These are phyloP conservation scores for Erythrobasidium yunnanense DNA, from an alignment of 768 basidiomycete genomes.

Conservation along the genomic window DNA sequence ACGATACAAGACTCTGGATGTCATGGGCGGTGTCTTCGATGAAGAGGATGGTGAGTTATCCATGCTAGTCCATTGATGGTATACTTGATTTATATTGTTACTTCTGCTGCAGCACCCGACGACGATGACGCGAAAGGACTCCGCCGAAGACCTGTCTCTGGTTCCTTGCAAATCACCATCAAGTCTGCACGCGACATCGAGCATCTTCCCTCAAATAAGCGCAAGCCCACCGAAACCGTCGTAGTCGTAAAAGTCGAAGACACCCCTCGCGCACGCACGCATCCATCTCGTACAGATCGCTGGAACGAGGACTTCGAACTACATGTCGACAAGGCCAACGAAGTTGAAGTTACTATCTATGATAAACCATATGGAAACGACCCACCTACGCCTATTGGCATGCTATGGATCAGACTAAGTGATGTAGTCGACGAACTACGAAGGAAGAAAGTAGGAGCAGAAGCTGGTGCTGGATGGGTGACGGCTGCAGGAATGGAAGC, in stretches of 20 bases:
- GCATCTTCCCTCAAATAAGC: constrained; percentile 55
- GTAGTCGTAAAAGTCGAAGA: constrained; percentile 95
- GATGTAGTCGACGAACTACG: constrained; percentile 88
- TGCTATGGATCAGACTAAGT: constrained; percentile 85
- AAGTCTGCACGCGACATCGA: constrained; percentile 88
- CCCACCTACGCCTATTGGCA: constrained; percentile 77
- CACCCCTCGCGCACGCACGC: constrained; percentile 78
- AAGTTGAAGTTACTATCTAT: constrained; percentile 90
- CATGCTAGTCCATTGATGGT: not conserved
- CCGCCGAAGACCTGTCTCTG: constrained; percentile 87
- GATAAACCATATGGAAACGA: constrained; percentile 65
- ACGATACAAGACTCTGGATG: constrained; percentile 88
- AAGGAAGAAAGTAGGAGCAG: constrained; percentile 79
- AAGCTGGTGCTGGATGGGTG: constrained; percentile 82
- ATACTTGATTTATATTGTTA: not conserved
- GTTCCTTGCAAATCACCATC: constrained; percentile 76
- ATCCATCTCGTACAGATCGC: constrained; percentile 82
- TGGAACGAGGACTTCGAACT: constrained; percentile 99
- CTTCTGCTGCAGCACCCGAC: constrained; percentile 42
- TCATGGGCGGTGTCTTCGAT: constrained; percentile 64
- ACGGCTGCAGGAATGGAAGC: constrained; percentile 72
- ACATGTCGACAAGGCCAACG: constrained; percentile 91
- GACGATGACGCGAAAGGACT: constrained; percentile 86
- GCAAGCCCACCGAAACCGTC: constrained; percentile 54
- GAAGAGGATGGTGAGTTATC: constrained; percentile 53